A percentile compares a stretch with the other conserved stretches of the same genome.
Evolutionary conservation across 257 asterid species (phyloP).

Genomic region (Solanum corneliomulleri): DNA sequence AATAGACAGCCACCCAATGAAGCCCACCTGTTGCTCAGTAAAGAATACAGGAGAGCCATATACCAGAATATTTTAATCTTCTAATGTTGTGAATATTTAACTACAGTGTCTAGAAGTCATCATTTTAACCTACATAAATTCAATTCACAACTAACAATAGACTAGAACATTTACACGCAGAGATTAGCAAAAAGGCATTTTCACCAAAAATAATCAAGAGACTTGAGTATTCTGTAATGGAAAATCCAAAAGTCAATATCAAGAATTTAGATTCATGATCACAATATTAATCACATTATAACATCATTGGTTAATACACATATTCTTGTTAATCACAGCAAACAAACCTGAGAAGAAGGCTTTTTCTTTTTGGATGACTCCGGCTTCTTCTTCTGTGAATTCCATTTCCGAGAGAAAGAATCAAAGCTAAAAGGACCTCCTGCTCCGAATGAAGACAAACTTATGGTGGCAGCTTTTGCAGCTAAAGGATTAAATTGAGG

Average conservation of each 20-base stretch:
- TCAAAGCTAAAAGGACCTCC: constrained; percentile 72
- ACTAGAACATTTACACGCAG: neutral
- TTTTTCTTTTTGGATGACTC: constrained; percentile 36
- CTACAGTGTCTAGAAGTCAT: neutral
- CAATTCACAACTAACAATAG: neutral
- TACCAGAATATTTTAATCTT: neutral
- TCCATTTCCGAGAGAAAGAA: constrained; percentile 36
- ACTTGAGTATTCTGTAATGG: neutral
- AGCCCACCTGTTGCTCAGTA: neutral
- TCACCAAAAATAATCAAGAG: neutral
- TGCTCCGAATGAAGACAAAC: constrained; percentile 68
- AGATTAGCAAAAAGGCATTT: neutral
- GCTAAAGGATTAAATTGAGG: constrained; percentile 53
- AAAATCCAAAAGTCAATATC: neutral
- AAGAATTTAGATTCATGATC: neutral
- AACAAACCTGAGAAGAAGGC: constrained; percentile 34
- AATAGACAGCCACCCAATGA: neutral
- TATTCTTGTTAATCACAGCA: neutral
- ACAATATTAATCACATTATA: neutral
- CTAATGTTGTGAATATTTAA: neutral
- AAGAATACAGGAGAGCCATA: neutral
- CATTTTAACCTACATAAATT: neutral
- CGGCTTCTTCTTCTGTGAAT: constrained; percentile 39
- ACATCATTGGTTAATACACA: neutral
- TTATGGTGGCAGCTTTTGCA: constrained; percentile 61